Conservation (phyloP, 768 basidiomycete genomes). For the Amanita rubescens region DNA sequence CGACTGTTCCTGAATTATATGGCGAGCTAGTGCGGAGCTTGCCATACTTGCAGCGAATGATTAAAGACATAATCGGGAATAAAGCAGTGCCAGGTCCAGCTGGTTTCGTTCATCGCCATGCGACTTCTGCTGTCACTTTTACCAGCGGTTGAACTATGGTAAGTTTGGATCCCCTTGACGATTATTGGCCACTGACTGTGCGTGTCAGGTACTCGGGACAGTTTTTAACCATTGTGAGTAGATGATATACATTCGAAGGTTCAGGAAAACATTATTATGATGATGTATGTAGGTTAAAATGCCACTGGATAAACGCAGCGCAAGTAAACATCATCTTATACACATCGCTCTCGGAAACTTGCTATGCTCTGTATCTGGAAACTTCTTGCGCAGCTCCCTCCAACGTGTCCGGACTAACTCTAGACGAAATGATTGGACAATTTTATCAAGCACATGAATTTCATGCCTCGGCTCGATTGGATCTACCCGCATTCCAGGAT, state of each 20-base stretch:
- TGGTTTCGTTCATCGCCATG: conserved; percentile 37
- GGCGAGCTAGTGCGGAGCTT: conserved; percentile 40
- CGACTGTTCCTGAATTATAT: conserved; percentile 25
- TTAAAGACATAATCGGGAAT: conserved; percentile 54
- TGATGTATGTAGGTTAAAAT: conserved; percentile 44
- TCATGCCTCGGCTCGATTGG: conserved; percentile 59
- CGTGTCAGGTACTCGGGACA: conserved; percentile 56
- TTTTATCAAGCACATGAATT: conserved; percentile 61
- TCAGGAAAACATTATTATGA: conserved; percentile 4
- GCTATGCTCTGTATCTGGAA: conserved; percentile 38
- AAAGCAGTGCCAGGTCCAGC: conserved; percentile 40
- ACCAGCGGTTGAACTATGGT: conserved; percentile 62
- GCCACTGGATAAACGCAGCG: conserved; percentile 54
- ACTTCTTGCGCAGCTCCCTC: conserved; percentile 36
- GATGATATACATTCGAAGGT: background rate
- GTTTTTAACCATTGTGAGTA: conserved; percentile 50
- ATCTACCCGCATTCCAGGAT: conserved; percentile 71
- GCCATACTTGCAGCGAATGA: conserved; percentile 61
- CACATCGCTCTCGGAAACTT: conserved; percentile 51
- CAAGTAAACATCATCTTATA: conserved; percentile 50
- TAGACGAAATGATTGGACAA: conserved; percentile 52
- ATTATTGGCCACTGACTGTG: conserved; percentile 1
- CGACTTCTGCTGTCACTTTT: conserved; percentile 41
- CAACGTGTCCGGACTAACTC: conserved; percentile 35
- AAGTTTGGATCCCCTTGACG: conserved; percentile 7